These are phyloP conservation scores for Aspergillus puulaauensis DNA, from an alignment of 2,329 filamentous ascomycete species.

Conservation along the genomic window DNA sequence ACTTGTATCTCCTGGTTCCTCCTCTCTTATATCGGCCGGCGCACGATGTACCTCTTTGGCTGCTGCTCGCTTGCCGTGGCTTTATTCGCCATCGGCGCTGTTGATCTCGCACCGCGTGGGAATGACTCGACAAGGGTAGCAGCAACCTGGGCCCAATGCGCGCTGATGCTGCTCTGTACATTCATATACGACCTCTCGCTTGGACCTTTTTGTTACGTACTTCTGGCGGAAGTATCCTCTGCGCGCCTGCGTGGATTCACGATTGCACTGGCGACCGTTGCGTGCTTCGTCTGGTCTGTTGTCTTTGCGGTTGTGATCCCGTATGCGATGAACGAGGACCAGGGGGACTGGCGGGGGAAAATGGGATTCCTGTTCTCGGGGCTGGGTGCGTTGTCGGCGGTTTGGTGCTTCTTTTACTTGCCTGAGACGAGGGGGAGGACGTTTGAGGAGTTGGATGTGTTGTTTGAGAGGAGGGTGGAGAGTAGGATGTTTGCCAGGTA, in stretches of 20 bases:
- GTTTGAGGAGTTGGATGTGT: slow-evolving; percentile 32
- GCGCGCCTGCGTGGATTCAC: neutral
- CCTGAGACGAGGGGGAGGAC: slow-evolving; percentile 33
- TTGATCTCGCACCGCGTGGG: slow-evolving; percentile 37
- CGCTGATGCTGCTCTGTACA: slow-evolving; percentile 32
- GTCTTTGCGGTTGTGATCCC: slow-evolving; percentile 35
- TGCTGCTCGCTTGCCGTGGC: slow-evolving; percentile 33
- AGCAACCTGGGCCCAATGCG: slow-evolving; percentile 42
- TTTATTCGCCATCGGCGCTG: slow-evolving; percentile 39
- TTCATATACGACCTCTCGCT: slow-evolving; percentile 45
- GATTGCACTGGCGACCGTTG: neutral
- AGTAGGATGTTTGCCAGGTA: slow-evolving; percentile 22
- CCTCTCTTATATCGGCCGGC: slow-evolving; percentile 39
- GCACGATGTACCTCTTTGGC: slow-evolving; percentile 42
- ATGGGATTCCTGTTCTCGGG: slow-evolving; percentile 35
- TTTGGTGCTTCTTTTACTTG: slow-evolving; percentile 33
- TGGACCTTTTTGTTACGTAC: slow-evolving; percentile 13
- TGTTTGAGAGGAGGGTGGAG: slow-evolving; percentile 27
- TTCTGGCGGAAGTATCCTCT: slow-evolving; percentile 22
- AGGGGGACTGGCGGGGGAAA: slow-evolving; percentile 32
- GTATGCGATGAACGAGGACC: slow-evolving; percentile 35
- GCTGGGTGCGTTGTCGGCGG: slow-evolving; percentile 20
- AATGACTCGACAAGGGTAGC: neutral
- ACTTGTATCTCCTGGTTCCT: slow-evolving; percentile 45
- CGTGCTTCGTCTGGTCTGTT: neutral